phyloP scores from a whole-genome alignment of 192 early-diverging fungal species.

The Gorgonomyces haynaldii region DNA sequence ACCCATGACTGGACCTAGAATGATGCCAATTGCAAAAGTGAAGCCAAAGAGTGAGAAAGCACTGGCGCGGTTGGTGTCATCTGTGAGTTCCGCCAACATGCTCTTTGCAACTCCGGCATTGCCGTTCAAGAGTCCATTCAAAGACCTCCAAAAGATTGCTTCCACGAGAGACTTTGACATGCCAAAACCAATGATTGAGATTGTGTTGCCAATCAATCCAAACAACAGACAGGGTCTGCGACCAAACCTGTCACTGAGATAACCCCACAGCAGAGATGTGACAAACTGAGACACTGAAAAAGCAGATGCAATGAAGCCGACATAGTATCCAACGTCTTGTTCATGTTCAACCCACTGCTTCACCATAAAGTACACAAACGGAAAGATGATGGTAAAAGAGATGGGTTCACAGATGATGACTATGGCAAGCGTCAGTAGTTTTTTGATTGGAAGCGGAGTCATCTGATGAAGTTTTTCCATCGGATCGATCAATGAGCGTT shows the following conservation, averaged over 20 bases:
- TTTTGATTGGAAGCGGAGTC: not conserved
- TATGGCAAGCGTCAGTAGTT: not conserved
- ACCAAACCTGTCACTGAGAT: conserved; percentile 67
- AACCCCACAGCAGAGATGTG: conserved; percentile 48
- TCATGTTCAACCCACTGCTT: conserved; percentile 34
- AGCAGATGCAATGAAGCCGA: conserved; percentile 56
- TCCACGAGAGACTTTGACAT: conserved; percentile 20
- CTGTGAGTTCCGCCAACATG: conserved; percentile 75
- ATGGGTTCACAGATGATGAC: not conserved
- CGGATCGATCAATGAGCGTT: no score
- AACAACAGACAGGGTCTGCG: conserved; percentile 67
- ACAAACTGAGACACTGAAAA: conserved; percentile 64
- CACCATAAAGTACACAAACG: conserved; percentile 8
- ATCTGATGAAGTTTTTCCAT: no score
- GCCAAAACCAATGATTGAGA: conserved; percentile 64
- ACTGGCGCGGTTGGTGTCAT: conserved; percentile 61
- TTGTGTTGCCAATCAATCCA: conserved; percentile 64
- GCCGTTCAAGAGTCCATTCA: conserved; percentile 62
- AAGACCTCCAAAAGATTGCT: conserved; percentile 29
- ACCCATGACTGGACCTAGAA: conserved; percentile 56
- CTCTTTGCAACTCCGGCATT: conserved; percentile 67
- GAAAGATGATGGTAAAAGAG: conserved; percentile 1
- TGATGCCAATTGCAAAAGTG: conserved; percentile 51
- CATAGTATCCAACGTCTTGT: conserved; percentile 73
- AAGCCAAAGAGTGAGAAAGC: conserved; percentile 70